phyloP scores from a whole-genome alignment of 73 alveolate species.

The Effrenium voratum region DNA sequence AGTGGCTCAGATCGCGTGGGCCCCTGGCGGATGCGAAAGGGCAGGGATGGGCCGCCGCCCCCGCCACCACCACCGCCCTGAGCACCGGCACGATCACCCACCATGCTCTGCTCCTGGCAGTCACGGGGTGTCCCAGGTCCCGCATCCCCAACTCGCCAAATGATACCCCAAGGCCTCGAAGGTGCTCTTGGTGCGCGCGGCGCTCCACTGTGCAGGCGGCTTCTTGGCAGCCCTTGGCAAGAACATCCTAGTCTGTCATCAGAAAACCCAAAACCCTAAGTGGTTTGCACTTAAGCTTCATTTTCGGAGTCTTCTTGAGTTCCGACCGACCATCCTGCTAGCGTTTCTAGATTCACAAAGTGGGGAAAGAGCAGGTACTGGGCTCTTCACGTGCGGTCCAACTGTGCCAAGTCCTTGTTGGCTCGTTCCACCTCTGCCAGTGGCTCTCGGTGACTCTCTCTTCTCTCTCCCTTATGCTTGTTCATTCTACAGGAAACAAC shows the following conservation, averaged over 20 bases:
- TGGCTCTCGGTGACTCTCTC: no score
- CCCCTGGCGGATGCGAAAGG: slow-evolving; percentile 75
- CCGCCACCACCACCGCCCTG: slow-evolving; percentile 93
- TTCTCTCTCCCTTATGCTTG: no score
- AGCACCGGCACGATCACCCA: slow-evolving; percentile 86
- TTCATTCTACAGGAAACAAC: no score
- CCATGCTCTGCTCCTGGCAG: slow-evolving; percentile 65
- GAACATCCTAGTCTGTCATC: not conserved
- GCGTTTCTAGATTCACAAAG: no score
- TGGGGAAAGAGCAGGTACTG: no score
- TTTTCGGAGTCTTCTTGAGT: no score
- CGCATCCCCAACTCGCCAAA: no score
- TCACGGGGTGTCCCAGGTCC: not conserved
- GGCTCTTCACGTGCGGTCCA: slow-evolving; percentile 56
- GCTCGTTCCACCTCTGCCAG: slow-evolving; percentile 52
- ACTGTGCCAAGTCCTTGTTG: slow-evolving; percentile 82
- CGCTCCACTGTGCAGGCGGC: slow-evolving; percentile 93
- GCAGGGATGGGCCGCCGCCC: slow-evolving; percentile 83
- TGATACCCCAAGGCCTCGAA: slow-evolving; percentile 73
- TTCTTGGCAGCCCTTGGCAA: slow-evolving; percentile 43
- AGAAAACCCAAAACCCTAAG: not conserved
- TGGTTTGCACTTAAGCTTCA: no score
- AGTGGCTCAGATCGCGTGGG: not conserved
- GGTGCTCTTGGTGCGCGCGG: slow-evolving; percentile 92
- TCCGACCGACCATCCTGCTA: no score